These are phyloP conservation scores for Endoconidiophora polonica DNA, from an alignment of 2,329 filamentous ascomycete species.

Conservation along the genomic window DNA sequence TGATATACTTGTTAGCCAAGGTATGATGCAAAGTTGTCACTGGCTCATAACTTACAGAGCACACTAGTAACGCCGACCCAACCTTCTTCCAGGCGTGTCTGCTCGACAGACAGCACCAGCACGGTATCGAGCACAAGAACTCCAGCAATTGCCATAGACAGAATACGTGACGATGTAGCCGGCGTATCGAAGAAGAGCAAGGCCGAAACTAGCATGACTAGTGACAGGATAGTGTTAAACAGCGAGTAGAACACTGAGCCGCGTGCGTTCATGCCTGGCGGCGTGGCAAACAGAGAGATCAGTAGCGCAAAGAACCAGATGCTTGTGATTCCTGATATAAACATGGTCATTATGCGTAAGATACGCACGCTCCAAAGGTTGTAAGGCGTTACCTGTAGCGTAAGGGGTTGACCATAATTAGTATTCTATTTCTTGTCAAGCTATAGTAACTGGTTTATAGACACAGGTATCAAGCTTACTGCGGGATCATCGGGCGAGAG, in stretches of 20 bases:
- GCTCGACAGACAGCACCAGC: conserved; percentile 58
- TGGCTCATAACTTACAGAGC: conserved; percentile 32
- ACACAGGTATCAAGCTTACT: conserved; percentile 14
- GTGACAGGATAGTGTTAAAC: conserved; percentile 61
- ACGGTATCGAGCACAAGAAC: conserved; percentile 47
- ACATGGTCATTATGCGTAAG: conserved; percentile 58
- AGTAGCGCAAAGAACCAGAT: conserved; percentile 87
- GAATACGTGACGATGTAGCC: conserved; percentile 59
- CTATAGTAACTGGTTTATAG: conserved; percentile 15
- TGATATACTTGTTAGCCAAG: neutral
- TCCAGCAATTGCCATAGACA: conserved; percentile 47
- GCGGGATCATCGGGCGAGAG: conserved; percentile 28
- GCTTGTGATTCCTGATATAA: conserved; percentile 60
- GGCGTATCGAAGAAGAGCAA: conserved; percentile 80
- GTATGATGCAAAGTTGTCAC: neutral
- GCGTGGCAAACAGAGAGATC: conserved; percentile 81
- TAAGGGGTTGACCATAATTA: neutral
- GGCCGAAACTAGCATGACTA: conserved; percentile 57
- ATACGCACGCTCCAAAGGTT: conserved; percentile 85
- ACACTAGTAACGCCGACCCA: conserved; percentile 83
- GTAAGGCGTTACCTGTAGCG: conserved; percentile 59
- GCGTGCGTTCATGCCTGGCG: conserved; percentile 67
- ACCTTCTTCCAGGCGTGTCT: conserved; percentile 66
- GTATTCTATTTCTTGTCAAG: neutral
- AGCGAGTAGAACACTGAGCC: conserved; percentile 91